Percentiles rank a stretch among this genome's conserved stretches.
Evolutionary conservation across 2,329 filamentous ascomycete species (phyloP).

Genomic region (Karstenula rhodostoma): DNA sequence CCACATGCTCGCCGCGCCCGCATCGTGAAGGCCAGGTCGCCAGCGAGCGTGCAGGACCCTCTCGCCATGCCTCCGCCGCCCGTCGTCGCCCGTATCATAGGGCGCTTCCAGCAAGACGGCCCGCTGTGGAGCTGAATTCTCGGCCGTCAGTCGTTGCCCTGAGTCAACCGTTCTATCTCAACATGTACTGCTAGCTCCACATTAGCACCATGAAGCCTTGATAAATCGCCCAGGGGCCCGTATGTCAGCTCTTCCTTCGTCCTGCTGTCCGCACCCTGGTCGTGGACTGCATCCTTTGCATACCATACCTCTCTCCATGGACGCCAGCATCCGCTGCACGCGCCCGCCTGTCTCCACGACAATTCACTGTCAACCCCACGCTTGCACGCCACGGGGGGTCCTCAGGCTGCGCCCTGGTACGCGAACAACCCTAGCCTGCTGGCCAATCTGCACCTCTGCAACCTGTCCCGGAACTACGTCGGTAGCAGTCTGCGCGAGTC

Average conservation of each 20-base stretch:
- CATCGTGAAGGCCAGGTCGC: conserved; percentile 19
- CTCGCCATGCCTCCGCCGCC: conserved; percentile 20
- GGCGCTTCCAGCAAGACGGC: conserved; percentile 27
- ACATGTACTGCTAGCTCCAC: conserved; percentile 33
- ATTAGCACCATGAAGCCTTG: conserved; percentile 32
- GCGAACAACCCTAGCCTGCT: conserved; percentile 24
- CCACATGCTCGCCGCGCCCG: conserved; percentile 23
- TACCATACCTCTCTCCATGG: conserved; percentile 12
- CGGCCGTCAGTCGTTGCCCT: conserved; percentile 28
- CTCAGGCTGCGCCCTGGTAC: conserved; percentile 26
- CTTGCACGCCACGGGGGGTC: conserved; percentile 35
- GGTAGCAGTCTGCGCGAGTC: conserved; percentile 23
- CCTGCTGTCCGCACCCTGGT: conserved; percentile 5
- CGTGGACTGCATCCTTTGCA: conserved; percentile 14
- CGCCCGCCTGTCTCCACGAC: conserved; percentile 24
- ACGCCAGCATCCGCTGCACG: conserved; percentile 36
- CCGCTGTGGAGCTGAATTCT: conserved; percentile 31
- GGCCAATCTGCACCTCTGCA: conserved; percentile 47
- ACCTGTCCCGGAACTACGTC: conserved; percentile 36
- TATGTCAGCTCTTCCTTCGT: conserved; percentile 12
- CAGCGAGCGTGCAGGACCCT: conserved; percentile 23
- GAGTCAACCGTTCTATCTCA: conserved; percentile 36
- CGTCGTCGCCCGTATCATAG: conserved; percentile 21
- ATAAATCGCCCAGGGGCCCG: conserved; percentile 34
- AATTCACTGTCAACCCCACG: conserved; percentile 35